A percentile compares a stretch with the other conserved stretches of the same genome.
Evolutionary conservation across 805 yeast species (phyloP).

Genomic region (Ogataea ramenticola): DNA sequence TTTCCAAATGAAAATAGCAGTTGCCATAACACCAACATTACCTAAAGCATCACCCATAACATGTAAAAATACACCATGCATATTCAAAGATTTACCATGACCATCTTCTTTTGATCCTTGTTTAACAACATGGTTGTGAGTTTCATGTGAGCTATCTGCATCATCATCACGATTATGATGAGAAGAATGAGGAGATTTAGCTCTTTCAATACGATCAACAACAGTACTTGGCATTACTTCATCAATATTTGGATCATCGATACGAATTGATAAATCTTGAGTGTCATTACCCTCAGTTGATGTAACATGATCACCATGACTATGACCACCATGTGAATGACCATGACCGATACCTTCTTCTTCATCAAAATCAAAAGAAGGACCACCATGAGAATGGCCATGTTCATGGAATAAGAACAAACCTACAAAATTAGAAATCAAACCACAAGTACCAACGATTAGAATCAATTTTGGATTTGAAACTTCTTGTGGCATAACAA

Average conservation of each 20-base stretch:
- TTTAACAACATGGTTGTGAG: conserved; percentile 19
- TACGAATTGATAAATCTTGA: background rate
- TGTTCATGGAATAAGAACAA: conserved; percentile 84
- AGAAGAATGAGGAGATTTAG: conserved; percentile 1
- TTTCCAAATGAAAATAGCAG: conserved; percentile 91
- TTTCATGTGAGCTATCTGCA: conserved; percentile 11
- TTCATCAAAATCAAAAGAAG: conserved; percentile 23
- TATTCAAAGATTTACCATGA: conserved; percentile 71
- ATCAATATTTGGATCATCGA: conserved; percentile 19
- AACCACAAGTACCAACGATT: conserved; percentile 77
- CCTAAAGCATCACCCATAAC: conserved; percentile 96
- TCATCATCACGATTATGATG: conserved; percentile 7
- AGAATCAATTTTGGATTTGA: conserved; percentile 78
- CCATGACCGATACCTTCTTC: conserved; percentile 4
- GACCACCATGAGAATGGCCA: conserved; percentile 49
- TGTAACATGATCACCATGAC: conserved; percentile 7
- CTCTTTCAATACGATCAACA: conserved; percentile 12
- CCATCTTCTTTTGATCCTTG: conserved; percentile 10
- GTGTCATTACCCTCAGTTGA: background rate
- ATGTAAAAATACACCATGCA: conserved; percentile 95
- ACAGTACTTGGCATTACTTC: conserved; percentile 22
- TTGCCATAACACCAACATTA: conserved; percentile 82
- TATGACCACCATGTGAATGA: conserved; percentile 9
- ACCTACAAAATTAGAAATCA: conserved; percentile 77
- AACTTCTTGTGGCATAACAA: conserved; percentile 72